Conservation (phyloP, 2,329 filamentous ascomycete genomes). For the Daldinia sp. region DNA sequence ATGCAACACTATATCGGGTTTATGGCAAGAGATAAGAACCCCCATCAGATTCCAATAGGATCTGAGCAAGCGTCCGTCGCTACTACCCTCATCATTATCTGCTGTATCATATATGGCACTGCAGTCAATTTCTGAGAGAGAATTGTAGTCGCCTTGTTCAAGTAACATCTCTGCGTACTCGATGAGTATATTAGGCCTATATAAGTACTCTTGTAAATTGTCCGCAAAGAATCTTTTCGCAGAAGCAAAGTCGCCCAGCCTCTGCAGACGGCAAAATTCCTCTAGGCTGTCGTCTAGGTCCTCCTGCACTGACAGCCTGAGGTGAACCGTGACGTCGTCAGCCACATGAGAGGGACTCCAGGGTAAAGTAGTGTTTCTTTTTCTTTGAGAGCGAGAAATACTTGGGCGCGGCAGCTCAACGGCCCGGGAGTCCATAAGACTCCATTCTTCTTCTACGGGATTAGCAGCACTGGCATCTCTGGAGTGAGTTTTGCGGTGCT, state of each 20-base stretch:
- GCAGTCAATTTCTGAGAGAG: background rate
- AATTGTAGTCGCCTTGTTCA: background rate
- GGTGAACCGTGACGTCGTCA: background rate
- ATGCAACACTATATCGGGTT: background rate
- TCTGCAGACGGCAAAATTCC: background rate
- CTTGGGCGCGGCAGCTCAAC: too few relatives aligned
- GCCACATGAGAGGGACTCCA: background rate
- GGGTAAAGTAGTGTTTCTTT: too few relatives aligned
- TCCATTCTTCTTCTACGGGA: too few relatives aligned
- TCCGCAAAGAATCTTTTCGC: background rate
- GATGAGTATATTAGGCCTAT: background rate
- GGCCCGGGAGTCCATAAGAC: too few relatives aligned
- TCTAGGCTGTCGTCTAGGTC: background rate
- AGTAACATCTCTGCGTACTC: background rate
- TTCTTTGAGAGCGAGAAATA: background rate
- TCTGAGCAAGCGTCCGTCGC: background rate
- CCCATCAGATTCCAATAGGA: background rate
- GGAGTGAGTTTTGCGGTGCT: too few relatives aligned
- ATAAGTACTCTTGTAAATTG: background rate
- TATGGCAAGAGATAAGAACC: background rate
- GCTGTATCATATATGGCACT: background rate
- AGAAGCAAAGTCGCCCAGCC: background rate
- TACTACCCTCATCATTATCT: background rate
- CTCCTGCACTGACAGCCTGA: background rate
- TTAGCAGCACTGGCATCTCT: too few relatives aligned